Evolutionary conservation across 176 grass and related monocot genomes (phyloP), one percentile per base, ranked within the genome.

Genomic region (Avena insularis): DNA sequence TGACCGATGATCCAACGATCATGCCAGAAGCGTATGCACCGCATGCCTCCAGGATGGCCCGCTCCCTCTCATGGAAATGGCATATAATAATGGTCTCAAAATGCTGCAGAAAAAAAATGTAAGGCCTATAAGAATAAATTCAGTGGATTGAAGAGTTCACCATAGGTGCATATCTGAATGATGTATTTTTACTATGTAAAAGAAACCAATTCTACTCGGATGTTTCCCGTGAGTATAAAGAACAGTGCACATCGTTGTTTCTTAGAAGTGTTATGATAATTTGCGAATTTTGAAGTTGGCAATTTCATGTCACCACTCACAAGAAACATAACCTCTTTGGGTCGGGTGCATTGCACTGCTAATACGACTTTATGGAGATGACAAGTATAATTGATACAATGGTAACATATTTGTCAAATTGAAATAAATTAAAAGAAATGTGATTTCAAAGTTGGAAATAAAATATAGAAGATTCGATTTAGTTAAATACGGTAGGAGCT

Each of bases 71-170:
- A 5, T 45, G 38, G 75, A 95, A 95, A 78, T 95, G 93, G 4
- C n/a, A 9, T 0, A 50, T 12, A 8, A 89, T 87, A 40, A 93
- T 83, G 66, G 83, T 78, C 77, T 85, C 84, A 87, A 95, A 95
- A 81, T 95, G 81, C 93, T 95, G 79, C 73, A 88, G 50, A 43
- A 75, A 53, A 60, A 60, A 69, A 66, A 66, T 6, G 12, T 38
- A 87, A 61, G 23, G 40, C 2, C 8, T 64, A 48, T 58, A 78
- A 84, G 61, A 84, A 59, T 38, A 11, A 59, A 45, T 35, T 62
- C 13, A 45, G 16, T 43, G 13, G 4, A 9, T 63, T 53, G 25
- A 67, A 43, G 48, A 78, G 20, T 20, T 17, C 55, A 57, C 55
- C 55, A 8, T 57, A 19, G 55, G 55, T 57, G 6, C 19, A 57